Base-by-base conservation (phyloP, 495 filamentous ascomycete species). In the Friedmanniomyces simplex region DNA sequence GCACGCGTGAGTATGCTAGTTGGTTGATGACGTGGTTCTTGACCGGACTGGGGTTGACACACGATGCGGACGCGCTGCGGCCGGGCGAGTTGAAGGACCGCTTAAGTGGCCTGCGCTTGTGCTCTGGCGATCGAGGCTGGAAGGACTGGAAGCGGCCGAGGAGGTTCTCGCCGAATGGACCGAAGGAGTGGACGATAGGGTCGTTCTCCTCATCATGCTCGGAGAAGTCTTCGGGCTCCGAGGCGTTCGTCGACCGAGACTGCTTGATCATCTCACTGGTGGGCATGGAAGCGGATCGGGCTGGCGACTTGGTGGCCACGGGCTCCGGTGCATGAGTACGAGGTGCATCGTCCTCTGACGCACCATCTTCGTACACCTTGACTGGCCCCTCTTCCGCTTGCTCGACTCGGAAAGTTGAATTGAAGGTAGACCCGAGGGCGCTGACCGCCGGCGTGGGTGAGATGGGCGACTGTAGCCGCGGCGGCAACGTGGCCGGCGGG, bases 151-250 rank as follows among this genome's bases (percentile, higher is more conserved):
- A 76, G 11, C 87, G 85, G 37, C 81, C 79, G 7, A 89, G 80
- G 43, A 96, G 74, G 63, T 93, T 88, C 48, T 86, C 85, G 36
- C 89, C 88, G 64, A 83, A 91, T 1, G 89, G 88, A 54, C 89
- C 89, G 62, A 96, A 95, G 0, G 90, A 93, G 67, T 88, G 87
- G 8, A 95, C 73, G 55, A 95, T 84, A 1, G 89, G 90, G 58
- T 96, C 90, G 57, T 96, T 96, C 68, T 95, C 90, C 72, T 95
- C 90, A 67, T 95, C 82, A 30, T 83, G 82, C 46, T 95, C 87
- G 41, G 86, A 87, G 45, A 87, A 81, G 8, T 82, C 78, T 39
- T 66, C 63, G 4, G 49, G 54, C 8, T 76, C 80, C 14, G 51
- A 41, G 14, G n/a, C n/a, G 34, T 76, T 80, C n/a, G 21, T 63